These are phyloP conservation scores for Cutaneotrichosporon sp. DNA, from an alignment of 1,284 basidiomycete genomes.

Conservation along the genomic window DNA sequence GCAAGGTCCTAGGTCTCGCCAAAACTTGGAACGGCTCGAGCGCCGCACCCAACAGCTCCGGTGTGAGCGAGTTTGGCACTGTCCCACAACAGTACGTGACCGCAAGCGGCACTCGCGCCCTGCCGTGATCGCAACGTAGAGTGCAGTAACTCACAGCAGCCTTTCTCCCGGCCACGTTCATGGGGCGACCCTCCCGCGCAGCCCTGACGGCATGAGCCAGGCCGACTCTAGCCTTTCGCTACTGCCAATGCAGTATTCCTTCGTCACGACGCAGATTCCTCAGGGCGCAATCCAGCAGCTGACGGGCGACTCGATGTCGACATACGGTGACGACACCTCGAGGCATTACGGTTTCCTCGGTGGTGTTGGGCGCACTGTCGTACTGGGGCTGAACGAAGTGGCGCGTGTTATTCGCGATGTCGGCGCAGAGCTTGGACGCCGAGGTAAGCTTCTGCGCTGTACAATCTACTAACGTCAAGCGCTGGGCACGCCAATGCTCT, in stretches of 20 bases:
- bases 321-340: slow-evolving; percentile 31
- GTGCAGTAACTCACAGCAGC: not conserved
- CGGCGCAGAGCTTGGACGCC: slow-evolving; percentile 66
- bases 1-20: slow-evolving; percentile 20
- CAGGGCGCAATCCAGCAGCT: slow-evolving; percentile 26
- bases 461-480: slow-evolving; percentile 52
- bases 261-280: slow-evolving; percentile 37
- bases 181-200: not conserved
- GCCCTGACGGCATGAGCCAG: not conserved
- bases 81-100: slow-evolving; percentile 18
- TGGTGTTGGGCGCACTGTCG: slow-evolving; percentile 35
- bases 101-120: not conserved
- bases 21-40: slow-evolving; percentile 28
- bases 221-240: slow-evolving; percentile 23
- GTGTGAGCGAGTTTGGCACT: slow-evolving; percentile 26
- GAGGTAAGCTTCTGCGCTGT: slow-evolving; percentile 50
- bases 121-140: not conserved
- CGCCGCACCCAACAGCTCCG: slow-evolving; percentile 9
- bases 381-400: slow-evolving; percentile 72
- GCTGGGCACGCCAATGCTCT: slow-evolving; percentile 82
- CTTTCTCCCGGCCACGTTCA: not conserved
- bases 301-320: slow-evolving; percentile 37
- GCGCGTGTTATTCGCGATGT: slow-evolving; percentile 68
- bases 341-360: slow-evolving; percentile 44
- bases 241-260: slow-evolving; percentile 36